These are phyloP conservation scores for Ogataea nakhonphanomensis DNA, from an alignment of 805 yeast species.

Conservation along the genomic window DNA sequence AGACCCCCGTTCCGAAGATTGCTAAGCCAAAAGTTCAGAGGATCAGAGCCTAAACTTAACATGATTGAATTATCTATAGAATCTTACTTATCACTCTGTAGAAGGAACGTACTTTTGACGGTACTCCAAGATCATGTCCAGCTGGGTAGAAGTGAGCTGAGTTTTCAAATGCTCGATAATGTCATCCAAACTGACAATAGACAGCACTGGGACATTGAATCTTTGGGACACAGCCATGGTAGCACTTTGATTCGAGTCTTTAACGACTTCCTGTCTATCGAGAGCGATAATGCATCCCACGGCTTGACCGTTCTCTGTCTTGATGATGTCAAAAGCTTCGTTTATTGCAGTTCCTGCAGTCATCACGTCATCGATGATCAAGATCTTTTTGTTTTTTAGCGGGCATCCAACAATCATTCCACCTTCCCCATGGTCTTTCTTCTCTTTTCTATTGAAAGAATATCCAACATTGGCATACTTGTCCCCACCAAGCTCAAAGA, in stretches of 20 bases:
- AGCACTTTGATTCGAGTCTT: constrained; percentile 65
- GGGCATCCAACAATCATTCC: constrained; percentile 88
- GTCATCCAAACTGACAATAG: constrained; percentile 74
- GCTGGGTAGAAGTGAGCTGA: constrained; percentile 55
- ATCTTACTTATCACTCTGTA: neutral
- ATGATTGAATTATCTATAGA: neutral
- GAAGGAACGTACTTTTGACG: constrained; percentile 46
- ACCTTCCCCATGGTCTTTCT: constrained; percentile 98
- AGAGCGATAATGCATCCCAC: constrained; percentile 87
- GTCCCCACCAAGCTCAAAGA: constrained; percentile 85
- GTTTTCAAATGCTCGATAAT: constrained; percentile 58
- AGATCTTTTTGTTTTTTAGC: constrained; percentile 64
- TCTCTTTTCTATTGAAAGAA: constrained; percentile 95
- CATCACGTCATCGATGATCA: constrained; percentile 95
- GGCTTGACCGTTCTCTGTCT: constrained; percentile 62
- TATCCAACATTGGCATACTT: constrained; percentile 73
- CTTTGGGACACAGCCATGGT: constrained; percentile 72
- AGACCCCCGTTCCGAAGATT: constrained; percentile 35
- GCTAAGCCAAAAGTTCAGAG: constrained; percentile 60
- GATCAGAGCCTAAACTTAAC: constrained; percentile 38
- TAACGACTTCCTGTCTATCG: constrained; percentile 91
- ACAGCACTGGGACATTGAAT: constrained; percentile 77
- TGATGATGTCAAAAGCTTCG: constrained; percentile 84
- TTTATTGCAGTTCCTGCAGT: constrained; percentile 98
- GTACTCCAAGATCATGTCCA: constrained; percentile 56